A percentile compares a stretch with the other conserved stretches of the same genome.
Evolutionary conservation across 768 basidiomycete species (phyloP).

Genomic region (Russula olivacea): DNA sequence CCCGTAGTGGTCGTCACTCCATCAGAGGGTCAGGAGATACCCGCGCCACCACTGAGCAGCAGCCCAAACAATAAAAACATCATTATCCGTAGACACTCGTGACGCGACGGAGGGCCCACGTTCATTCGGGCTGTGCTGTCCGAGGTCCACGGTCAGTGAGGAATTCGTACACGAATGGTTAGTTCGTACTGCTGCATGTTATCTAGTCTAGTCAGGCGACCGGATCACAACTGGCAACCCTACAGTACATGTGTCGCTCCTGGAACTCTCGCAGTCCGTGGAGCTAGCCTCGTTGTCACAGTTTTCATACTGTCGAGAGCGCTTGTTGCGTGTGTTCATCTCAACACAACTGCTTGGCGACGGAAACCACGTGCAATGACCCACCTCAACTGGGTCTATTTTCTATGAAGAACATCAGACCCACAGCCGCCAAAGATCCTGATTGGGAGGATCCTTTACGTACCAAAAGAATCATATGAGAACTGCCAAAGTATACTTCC

Average conservation of each 20-base stretch:
- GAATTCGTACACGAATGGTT: not conserved
- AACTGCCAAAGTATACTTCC: not conserved
- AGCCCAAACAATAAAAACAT: not conserved
- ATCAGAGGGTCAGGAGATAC: not conserved
- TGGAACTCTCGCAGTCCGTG: not conserved
- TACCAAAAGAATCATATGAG: constrained; percentile 2
- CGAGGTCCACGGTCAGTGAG: not conserved
- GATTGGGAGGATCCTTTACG: not conserved
- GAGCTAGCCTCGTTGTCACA: not conserved
- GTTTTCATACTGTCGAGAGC: not conserved
- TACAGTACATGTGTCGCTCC: not conserved
- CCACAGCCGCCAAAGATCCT: not conserved
- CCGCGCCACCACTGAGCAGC: not conserved
- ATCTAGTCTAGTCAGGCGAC: not conserved
- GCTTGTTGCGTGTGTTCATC: not conserved
- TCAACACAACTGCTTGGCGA: not conserved
- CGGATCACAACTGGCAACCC: not conserved
- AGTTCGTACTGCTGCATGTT: not conserved
- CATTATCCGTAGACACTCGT: not conserved
- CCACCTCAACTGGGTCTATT: not conserved
- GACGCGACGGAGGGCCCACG: not conserved
- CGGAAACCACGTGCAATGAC: not conserved
- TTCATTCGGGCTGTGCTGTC: not conserved
- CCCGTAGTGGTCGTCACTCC: not conserved
- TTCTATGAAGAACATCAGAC: constrained; percentile 10